Base-by-base conservation (phyloP, 2,329 filamentous ascomycete species). In the Diaporthe sp. region DNA sequence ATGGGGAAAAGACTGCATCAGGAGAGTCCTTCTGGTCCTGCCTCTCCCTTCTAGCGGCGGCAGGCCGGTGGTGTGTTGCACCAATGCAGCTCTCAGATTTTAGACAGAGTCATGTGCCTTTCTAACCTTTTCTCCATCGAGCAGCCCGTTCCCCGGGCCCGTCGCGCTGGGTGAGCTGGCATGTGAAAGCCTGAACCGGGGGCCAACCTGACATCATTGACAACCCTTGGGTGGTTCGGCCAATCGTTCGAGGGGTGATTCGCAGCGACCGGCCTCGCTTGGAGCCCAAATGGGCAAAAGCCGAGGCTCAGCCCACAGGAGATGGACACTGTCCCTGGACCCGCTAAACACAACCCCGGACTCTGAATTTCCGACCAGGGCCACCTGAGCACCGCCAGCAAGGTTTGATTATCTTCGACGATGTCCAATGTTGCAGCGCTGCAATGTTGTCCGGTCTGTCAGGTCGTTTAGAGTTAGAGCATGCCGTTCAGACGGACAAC, bases 121-220 rank as follows among this genome's bases (percentile, higher is more conserved):
- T 73, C n/a, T 22, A 4, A 37, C 15, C 49, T 55, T 37, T 70
- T 51, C 49, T 71, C 60, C 42, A 25, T 53, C 37, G 13, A 62
- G 57, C 17, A 46, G 15, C 25, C 17, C 62, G 9, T 31, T 49
- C 31, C 19, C 7, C 39, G 8, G 5, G 6, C 61, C 60, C 60
- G 60, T 19, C 15, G 60, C 39, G 1, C 42, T 13, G 28, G 58
- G 37, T 37, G n/a, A 42, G 46, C n/a, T 77, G 73, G 62, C 76
- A 77, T 77, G 76, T 77, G 76, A 76, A 49, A 62, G 60, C 75
- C 31, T n/a, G 55, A 28, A 31, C 42, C 9, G 17, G 61, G 42
- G 25, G 34, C 7, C 13, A 19, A 58, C 70, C 73, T 77, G 76
- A 77, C 75, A 74, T 77, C 76, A 77, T 31, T 17, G 55, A 55